These are phyloP conservation scores for Abrus precatorius DNA, from an alignment of 306 rosid genomes.

Conservation along the genomic window DNA sequence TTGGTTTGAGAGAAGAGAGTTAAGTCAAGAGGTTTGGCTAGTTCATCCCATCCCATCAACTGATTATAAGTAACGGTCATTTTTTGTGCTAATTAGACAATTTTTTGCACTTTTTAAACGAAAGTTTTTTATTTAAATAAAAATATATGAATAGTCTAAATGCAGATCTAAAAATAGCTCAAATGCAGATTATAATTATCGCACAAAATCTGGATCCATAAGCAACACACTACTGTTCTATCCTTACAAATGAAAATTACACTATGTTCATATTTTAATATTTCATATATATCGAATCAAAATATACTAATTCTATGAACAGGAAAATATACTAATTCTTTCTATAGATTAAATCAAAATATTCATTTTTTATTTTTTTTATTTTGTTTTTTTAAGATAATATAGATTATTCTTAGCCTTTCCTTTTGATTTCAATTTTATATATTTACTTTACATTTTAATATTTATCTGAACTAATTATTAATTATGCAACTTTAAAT, in stretches of 20 bases:
- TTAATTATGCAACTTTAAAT: background rate
- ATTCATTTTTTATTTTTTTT: too few relatives aligned
- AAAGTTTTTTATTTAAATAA: too few relatives aligned
- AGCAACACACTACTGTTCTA: background rate
- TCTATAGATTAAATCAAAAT: background rate
- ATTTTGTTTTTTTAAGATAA: background rate
- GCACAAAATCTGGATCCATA: background rate
- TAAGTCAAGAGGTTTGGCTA: conserved; percentile 26
- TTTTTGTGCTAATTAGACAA: too few relatives aligned
- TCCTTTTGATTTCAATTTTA: background rate
- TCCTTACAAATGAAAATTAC: background rate
- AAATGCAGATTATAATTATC: too few relatives aligned
- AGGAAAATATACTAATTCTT: background rate
- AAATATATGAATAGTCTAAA: too few relatives aligned
- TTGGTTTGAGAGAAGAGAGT: background rate
- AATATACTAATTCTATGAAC: background rate
- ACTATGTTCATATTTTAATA: background rate
- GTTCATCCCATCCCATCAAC: background rate
- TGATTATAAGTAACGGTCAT: too few relatives aligned
- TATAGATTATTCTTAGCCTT: background rate
- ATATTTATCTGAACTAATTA: background rate
- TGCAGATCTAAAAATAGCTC: too few relatives aligned
- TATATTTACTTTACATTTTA: background rate
- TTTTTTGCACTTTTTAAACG: too few relatives aligned
- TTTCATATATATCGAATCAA: conserved; percentile 2